Conservation (phyloP, 2,329 filamentous ascomycete genomes). For the Blastomyces silverae region DNA sequence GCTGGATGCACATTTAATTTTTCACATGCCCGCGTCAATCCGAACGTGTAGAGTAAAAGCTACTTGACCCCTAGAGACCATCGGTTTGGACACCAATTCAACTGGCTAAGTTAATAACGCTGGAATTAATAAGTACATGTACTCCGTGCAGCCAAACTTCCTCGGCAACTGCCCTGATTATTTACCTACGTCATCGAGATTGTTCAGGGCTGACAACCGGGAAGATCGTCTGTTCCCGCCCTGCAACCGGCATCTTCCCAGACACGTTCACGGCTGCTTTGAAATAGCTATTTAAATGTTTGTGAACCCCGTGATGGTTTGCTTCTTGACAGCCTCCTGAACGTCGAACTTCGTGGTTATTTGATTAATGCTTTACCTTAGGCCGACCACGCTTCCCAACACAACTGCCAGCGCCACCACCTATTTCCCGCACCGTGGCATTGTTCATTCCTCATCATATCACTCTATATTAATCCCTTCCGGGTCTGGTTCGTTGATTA, state of each 20-base stretch:
- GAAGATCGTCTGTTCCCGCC: neutral
- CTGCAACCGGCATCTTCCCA: neutral
- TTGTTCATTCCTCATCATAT: neutral
- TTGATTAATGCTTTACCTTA: constrained; percentile 3
- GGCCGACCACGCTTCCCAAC: neutral
- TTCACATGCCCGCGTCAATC: too few relatives aligned
- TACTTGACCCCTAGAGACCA: too few relatives aligned
- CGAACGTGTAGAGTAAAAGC: too few relatives aligned
- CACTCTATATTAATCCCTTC: neutral
- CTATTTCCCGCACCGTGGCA: neutral
- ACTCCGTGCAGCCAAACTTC: neutral
- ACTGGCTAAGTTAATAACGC: neutral
- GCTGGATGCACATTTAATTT: neutral
- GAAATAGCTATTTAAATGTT: neutral
- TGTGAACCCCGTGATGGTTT: neutral
- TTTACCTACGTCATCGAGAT: neutral
- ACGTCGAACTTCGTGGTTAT: neutral
- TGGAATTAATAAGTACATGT: neutral
- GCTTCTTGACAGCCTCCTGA: neutral
- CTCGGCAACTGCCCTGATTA: neutral
- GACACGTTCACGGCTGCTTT: neutral
- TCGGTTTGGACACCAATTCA: too few relatives aligned
- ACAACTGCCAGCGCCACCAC: neutral
- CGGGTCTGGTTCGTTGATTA: neutral
- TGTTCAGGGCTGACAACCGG: neutral